phyloP scores from a whole-genome alignment of 805 yeast genomes.

The Metschnikowia arizonensis region DNA sequence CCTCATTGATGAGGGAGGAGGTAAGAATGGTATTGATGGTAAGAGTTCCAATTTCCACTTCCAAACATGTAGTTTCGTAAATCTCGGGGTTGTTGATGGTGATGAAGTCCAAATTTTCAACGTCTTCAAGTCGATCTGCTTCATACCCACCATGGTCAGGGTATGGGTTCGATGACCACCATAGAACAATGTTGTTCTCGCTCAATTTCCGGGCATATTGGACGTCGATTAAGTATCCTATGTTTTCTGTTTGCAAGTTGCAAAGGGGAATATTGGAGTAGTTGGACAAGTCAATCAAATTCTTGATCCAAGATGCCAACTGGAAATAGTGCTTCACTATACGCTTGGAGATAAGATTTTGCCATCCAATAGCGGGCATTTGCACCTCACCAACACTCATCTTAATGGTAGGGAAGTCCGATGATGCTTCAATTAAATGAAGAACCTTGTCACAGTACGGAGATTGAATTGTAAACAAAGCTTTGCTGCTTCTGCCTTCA shows the following conservation, averaged over 20 bases:
- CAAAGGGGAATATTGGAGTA: constrained; percentile 84
- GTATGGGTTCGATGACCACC: constrained; percentile 86
- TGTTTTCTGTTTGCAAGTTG: constrained; percentile 72
- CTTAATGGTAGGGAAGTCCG: constrained; percentile 59
- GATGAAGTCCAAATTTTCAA: constrained; percentile 62
- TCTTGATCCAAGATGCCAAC: constrained; percentile 67
- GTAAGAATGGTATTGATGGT: constrained; percentile 84
- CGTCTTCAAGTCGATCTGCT: constrained; percentile 54
- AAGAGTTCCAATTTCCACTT: constrained; percentile 71
- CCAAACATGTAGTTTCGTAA: constrained; percentile 73
- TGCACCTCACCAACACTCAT: constrained; percentile 56
- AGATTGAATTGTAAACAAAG: constrained; percentile 70
- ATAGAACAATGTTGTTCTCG: constrained; percentile 64
- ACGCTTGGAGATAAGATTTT: constrained; percentile 57
- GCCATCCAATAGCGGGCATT: constrained; percentile 82
- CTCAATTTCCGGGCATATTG: constrained; percentile 76
- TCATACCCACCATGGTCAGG: constrained; percentile 87
- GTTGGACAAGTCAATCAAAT: constrained; percentile 59
- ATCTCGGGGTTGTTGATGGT: constrained; percentile 72
- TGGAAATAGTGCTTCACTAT: constrained; percentile 68
- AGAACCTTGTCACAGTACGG: constrained; percentile 50
- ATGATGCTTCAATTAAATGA: constrained; percentile 42
- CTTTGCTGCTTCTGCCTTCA: constrained; percentile 58
- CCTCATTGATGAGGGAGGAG: constrained; percentile 77
- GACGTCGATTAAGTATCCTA: constrained; percentile 77